Evolutionary conservation across 148 eudicot genomes (phyloP), one percentile per base, ranked within the genome.

Genomic region (Tetragonia tetragonoides): DNA sequence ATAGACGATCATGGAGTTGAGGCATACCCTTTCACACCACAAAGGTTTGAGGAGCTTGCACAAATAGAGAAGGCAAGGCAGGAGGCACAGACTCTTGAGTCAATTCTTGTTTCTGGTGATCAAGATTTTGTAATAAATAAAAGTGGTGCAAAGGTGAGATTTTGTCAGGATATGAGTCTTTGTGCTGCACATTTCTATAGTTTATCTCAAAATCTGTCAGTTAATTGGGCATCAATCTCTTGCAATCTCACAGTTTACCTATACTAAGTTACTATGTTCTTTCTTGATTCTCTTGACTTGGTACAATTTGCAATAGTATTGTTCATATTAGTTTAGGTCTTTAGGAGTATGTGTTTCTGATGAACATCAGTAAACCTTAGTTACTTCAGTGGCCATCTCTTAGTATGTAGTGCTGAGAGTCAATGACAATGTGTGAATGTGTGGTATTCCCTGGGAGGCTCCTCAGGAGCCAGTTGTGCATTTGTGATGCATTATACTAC

Each of bases 21-120:
- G 37, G 94, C 93, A 12, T 94, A 87, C 78, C 98, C 98, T 54
- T 94, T 92, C 79, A 87, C 93, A 18, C 88, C 91, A 6, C 90
- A 92, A 74, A 94, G 80, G 82, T 82, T 90, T 42, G 66, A 80
- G 59, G 90, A 90, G 89, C 97, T 94, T 75, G 88, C 84, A 21
- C 84, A 91, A 79, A 80, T 87, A 18, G 93, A 89, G 70, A 90
- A 81, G 74, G 90, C 86, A 17, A 88, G 78, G 77, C 82, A 62
- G 17, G 93, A 90, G 68, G 78, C 86, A 42, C 95, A 94, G 72
- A 90, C 97, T 17, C 79, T 94, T 72, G 97, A 92, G 77, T 92
- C 98, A 16, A 68, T 94, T 65, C 86, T 94, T 75, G 91, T 92
- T 70, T 90, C 83, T 11, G 92, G 84, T 44, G 86, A 87, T 54